These are phyloP conservation scores for Mucor irregularis DNA, from an alignment of 371 early-diverging fungal genomes.

Conservation along the genomic window DNA sequence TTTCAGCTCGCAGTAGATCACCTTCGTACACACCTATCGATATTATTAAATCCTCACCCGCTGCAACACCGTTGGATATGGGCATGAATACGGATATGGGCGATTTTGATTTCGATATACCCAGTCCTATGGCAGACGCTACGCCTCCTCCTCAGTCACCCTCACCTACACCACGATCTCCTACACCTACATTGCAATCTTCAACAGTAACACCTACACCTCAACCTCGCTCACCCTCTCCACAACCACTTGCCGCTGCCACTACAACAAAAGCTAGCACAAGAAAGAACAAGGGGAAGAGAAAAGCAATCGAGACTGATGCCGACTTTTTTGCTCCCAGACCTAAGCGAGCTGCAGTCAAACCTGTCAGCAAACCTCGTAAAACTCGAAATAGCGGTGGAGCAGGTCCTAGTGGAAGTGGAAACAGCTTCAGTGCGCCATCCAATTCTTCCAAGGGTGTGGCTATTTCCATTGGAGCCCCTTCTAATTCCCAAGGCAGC, in stretches of 20 bases:
- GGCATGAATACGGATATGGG: too few species aligned
- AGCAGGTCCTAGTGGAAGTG: background rate
- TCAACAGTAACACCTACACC: background rate
- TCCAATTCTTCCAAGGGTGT: background rate
- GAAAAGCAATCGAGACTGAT: background rate
- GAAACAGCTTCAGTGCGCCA: conserved; percentile 11
- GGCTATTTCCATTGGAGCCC: background rate
- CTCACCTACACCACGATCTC: background rate
- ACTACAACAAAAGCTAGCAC: background rate
- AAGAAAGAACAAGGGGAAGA: background rate
- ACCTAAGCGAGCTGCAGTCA: background rate
- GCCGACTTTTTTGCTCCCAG: background rate
- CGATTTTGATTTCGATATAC: too few species aligned
- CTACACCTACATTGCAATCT: background rate
- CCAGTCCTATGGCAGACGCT: too few species aligned
- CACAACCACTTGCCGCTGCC: background rate
- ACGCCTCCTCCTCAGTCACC: too few species aligned
- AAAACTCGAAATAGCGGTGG: background rate
- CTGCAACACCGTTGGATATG: too few species aligned
- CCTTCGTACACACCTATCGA: too few species aligned
- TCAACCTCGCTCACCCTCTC: background rate
- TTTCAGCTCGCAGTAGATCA: too few species aligned
- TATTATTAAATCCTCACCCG: too few species aligned
- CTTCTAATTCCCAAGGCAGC: background rate
- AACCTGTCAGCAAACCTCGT: background rate